Evolutionary conservation across 2,329 filamentous ascomycete genomes (phyloP), one percentile per base, ranked within the genome.

Genomic region (Neonectria hederae): DNA sequence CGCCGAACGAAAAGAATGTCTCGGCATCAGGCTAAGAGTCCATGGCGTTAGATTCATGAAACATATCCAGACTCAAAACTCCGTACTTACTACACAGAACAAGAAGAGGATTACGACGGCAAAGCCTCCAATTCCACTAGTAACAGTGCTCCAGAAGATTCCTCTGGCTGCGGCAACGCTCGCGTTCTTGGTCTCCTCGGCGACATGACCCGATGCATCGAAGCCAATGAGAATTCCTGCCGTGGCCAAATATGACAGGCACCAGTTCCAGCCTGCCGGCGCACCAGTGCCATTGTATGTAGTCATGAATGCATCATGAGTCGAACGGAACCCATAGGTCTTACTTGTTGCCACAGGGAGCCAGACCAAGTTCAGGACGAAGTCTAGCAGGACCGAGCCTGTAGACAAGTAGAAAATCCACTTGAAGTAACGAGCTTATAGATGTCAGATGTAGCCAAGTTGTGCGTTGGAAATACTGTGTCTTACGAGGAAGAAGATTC

Each of bases 181-280:
- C 2, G 86, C 86, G 65, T 88, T 86, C 73, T 87, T 86, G 2
- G 87, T 89, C 72, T 89, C 87, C 67, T 89, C 87, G 0, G 85
- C 85, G 28, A 89, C 84, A 67, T 89, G 86, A 2, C 87, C 87
- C 1, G 84, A 86, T 0, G 87, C 87, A 73, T 89, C 87, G 58
- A 87, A 89, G 2, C 87, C 87, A 55, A 89, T 87, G 59, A 89
- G 71, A 43, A 89, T 83, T 43, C 86, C 87, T 8, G 86, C 86
- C 1, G 87, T 89, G 1, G 86, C 86, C 26, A 87, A 82, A 73
- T 86, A 89, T 4, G 85, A 87, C 4, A 89, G 80, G 76, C 86
- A 88, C 87, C 86, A 89, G 71, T 89, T 89, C 86, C 87, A 89
- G 3, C 82, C 86, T 1, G 82, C 78, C 0, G 86, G 84, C 1